These are phyloP conservation scores for Gossypium davidsonii DNA, from an alignment of 441 rosid species.

Conservation along the genomic window DNA sequence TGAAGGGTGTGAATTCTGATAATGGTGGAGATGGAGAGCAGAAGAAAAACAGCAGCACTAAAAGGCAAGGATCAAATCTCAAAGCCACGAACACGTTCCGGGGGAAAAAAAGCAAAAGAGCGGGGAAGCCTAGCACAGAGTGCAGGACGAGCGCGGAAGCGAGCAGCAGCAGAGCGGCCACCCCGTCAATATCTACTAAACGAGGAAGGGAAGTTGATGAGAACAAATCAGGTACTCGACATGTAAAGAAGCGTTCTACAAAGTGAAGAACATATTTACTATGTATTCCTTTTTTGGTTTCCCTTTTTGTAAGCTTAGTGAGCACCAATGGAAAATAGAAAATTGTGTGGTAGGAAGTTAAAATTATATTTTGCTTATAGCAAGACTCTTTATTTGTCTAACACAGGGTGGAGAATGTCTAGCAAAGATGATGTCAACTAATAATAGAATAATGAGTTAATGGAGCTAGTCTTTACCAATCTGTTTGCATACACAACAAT, in stretches of 20 bases:
- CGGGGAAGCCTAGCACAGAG: slow-evolving; percentile 19
- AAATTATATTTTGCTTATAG: neutral
- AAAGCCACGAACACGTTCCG: slow-evolving; percentile 13
- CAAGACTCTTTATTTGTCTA: neutral
- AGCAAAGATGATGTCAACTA: neutral
- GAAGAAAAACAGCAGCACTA: too few relatives aligned
- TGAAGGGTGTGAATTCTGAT: slow-evolving; percentile 22
- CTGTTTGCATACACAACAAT: too few relatives aligned
- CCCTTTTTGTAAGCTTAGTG: neutral
- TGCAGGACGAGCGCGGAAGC: slow-evolving; percentile 17
- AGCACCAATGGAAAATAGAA: neutral
- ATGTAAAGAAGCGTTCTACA: slow-evolving; percentile 34
- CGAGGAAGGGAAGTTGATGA: slow-evolving; percentile 31
- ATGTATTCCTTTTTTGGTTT: neutral
- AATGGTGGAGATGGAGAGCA: slow-evolving; percentile 16
- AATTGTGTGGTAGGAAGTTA: neutral
- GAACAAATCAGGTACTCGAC: slow-evolving; percentile 24
- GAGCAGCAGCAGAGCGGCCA: neutral
- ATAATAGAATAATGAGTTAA: neutral
- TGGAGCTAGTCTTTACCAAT: too few relatives aligned
- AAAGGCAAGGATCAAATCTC: slow-evolving; percentile 15
- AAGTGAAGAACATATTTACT: slow-evolving; percentile 13
- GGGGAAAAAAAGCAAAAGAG: slow-evolving; percentile 15
- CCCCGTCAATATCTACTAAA: slow-evolving; percentile 8
- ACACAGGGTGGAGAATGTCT: neutral